Percentiles rank a stretch among this genome's conserved stretches.
Conservation (phyloP, 2,329 filamentous ascomycete genomes). For the Fusarium stilboides region DNA sequence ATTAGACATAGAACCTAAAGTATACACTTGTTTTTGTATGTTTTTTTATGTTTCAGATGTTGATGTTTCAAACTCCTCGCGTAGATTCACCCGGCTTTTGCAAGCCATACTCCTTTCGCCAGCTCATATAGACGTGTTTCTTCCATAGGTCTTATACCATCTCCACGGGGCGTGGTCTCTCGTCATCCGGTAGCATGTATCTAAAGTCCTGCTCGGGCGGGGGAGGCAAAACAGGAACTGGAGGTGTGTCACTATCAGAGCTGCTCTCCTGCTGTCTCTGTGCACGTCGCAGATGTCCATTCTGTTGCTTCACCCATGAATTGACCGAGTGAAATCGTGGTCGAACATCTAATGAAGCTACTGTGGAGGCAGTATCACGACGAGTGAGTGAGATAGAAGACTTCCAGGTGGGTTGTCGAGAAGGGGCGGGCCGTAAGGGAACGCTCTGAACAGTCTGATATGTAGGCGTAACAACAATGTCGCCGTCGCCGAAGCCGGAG, state of each 20-base stretch:
- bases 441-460: slow-evolving; percentile 37
- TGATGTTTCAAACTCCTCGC: slow-evolving; percentile 20
- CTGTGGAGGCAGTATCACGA: slow-evolving; percentile 68
- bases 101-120: slow-evolving; percentile 30
- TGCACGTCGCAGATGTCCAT: slow-evolving; percentile 66
- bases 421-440: slow-evolving; percentile 33
- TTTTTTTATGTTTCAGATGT: slow-evolving; percentile 20
- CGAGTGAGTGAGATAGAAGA: slow-evolving; percentile 41
- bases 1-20: slow-evolving; percentile 42
- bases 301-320: slow-evolving; percentile 78
- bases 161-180: slow-evolving; percentile 62
- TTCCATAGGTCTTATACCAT: slow-evolving; percentile 23
- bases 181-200: slow-evolving; percentile 67
- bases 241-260: slow-evolving; percentile 54
- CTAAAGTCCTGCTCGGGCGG: slow-evolving; percentile 63
- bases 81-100: slow-evolving; percentile 21
- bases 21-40: slow-evolving; percentile 32
- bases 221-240: slow-evolving; percentile 58
- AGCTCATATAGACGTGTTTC: slow-evolving; percentile 14
- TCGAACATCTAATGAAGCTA: slow-evolving; percentile 67
- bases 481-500: slow-evolving; percentile 75
- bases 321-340: slow-evolving; percentile 71
- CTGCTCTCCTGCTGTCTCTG: slow-evolving; percentile 54
- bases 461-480: slow-evolving; percentile 65
- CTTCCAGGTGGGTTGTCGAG: slow-evolving; percentile 35